Percentiles rank a stretch among this genome's conserved stretches.
These are phyloP conservation scores for Fonticula alba DNA, from an alignment of 78 protist species.

Conservation along the genomic window DNA sequence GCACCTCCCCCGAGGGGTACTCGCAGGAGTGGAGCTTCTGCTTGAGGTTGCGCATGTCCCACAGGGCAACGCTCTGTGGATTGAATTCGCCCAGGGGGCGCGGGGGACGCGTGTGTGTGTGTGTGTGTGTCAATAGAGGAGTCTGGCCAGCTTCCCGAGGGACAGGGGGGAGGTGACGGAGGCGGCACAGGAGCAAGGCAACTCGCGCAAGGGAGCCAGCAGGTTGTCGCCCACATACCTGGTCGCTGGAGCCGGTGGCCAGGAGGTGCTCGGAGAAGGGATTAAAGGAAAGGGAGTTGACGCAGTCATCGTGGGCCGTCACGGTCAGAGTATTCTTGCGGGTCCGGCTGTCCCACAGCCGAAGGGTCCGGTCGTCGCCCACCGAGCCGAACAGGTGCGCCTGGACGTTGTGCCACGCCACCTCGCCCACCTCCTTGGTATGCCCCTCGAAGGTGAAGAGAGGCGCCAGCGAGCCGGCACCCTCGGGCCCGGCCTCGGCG, in stretches of 20 bases:
- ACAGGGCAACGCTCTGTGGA: conserved; percentile 52
- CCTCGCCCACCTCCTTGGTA: conserved; percentile 34
- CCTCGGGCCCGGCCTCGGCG: conserved; percentile 3
- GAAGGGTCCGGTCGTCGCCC: conserved; percentile 55
- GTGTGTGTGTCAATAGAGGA: background rate
- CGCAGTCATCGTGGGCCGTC: conserved; percentile 50
- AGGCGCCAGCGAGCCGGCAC: too few relatives aligned
- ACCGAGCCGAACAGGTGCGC: conserved; percentile 60
- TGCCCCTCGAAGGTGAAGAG: conserved; percentile 33
- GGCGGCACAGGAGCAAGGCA: too few relatives aligned
- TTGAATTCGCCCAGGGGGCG: too few relatives aligned
- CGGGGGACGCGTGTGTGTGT: too few relatives aligned
- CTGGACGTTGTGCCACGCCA: conserved; percentile 52
- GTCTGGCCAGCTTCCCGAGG: background rate
- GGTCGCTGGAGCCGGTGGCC: conserved; percentile 73
- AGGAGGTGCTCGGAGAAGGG: conserved; percentile 61
- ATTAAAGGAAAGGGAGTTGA: conserved; percentile 69
- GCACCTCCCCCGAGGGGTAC: conserved; percentile 27
- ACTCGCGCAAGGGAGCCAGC: background rate
- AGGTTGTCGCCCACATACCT: too few relatives aligned
- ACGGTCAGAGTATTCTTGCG: background rate
- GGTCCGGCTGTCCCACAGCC: conserved; percentile 22
- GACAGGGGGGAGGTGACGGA: too few relatives aligned
- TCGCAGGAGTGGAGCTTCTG: conserved; percentile 39
- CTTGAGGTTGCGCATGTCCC: conserved; percentile 73